Base-by-base conservation (phyloP, 768 basidiomycete genomes). In the Lanmaoa rubissima region DNA sequence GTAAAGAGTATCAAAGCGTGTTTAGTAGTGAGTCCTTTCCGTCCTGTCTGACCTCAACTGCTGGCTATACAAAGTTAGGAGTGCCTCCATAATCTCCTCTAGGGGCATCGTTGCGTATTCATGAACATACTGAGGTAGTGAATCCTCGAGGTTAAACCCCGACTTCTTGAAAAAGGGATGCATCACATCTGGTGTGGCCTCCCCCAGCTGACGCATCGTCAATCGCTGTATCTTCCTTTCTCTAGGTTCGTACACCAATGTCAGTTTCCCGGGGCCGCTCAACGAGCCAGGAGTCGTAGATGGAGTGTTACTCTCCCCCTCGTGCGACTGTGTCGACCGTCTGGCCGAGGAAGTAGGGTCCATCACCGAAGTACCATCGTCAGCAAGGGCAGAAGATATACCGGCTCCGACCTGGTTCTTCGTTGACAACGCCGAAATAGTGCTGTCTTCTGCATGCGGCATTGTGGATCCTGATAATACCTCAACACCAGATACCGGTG, bases 141-240 rank as follows among this genome's bases (percentile, higher is more conserved):
- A 86, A 60, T 92, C 90, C 67, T 92, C 88, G 48, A 93, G 72
- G 66, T 84, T 91, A 74, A 93, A 90, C 0, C 90, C 88, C 2
- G 89, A 84, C 66, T 84, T 88, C 65, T 91, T 88, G 74, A 91
- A 91, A 73, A 90, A 90, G 3, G 88, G 88, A 68, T 88, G 89
- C 89, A 88, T 89, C 21, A 91, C 87, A 63, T 92, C 89, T 1
- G 91, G 90, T 0, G 90, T 91, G n/a, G 89, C 90, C 68, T 93
- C 89, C 34, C 92, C 92, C 13, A 94, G 75, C 68, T 93, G 92
- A 28, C 88, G 82, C 83, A 92, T 87, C 21, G 86, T 89, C 52
- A 92, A 72, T n/a, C 88, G 82, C 62, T 92, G 88, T 55, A 92
- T 91, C 52, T 80, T 79, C 44, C 90, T 79, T 24, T 74, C 74